phyloP scores from a whole-genome alignment of 2,329 filamentous ascomycete species.

The Cercospora berteroae region DNA sequence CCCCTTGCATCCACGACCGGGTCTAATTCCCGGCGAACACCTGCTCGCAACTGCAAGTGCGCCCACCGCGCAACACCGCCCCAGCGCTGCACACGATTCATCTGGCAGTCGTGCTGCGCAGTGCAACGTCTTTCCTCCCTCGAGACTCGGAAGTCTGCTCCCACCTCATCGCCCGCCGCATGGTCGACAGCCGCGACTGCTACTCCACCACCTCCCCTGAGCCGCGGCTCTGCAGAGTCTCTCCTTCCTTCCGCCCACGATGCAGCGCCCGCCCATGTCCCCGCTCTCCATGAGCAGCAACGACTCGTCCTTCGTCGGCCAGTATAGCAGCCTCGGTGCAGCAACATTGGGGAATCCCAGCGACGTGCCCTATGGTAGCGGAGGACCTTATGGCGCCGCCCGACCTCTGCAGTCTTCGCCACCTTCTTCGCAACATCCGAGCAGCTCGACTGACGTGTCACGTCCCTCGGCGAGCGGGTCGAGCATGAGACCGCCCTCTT shows the following conservation, averaged over 20 bases:
- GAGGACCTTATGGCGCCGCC: conserved; percentile 34
- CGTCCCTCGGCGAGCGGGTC: conserved; percentile 55
- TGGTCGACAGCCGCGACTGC: conserved; percentile 1
- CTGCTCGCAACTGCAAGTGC: background rate
- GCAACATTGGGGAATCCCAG: conserved; percentile 23
- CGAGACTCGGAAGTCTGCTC: background rate
- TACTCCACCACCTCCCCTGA: conserved; percentile 7
- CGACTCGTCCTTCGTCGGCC: conserved; percentile 54
- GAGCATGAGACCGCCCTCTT: conserved; percentile 64
- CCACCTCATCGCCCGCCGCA: background rate
- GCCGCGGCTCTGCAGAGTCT: conserved; percentile 4
- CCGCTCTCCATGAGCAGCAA: conserved; percentile 78
- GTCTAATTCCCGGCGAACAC: conserved; percentile 21
- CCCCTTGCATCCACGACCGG: conserved; percentile 16
- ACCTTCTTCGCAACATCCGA: conserved; percentile 42
- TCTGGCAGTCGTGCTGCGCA: background rate
- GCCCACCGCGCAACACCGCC: background rate
- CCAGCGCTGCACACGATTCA: background rate
- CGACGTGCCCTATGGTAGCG: conserved; percentile 29
- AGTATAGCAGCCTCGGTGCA: conserved; percentile 27
- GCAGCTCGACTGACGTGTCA: conserved; percentile 40
- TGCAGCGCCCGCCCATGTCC: conserved; percentile 52
- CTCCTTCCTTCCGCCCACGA: background rate
- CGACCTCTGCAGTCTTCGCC: conserved; percentile 33
- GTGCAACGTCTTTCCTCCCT: background rate